phyloP scores from a whole-genome alignment of 1,284 basidiomycete genomes.

The Ceratobasidium sp. region DNA sequence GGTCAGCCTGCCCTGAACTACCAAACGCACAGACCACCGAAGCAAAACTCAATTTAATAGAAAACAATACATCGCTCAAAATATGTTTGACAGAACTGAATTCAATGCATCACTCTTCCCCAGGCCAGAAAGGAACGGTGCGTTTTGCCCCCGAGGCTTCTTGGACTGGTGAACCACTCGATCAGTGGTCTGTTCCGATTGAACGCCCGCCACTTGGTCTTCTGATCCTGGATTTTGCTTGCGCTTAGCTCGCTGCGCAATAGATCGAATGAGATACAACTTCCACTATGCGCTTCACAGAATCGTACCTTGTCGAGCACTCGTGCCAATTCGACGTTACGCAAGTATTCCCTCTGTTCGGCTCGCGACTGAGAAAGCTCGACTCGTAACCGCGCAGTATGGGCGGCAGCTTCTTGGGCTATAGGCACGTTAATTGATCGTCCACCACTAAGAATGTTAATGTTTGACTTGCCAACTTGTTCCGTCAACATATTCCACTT shows the following conservation, averaged over 20 bases:
- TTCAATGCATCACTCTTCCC: slow-evolving; percentile 57
- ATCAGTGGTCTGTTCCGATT: slow-evolving; percentile 51
- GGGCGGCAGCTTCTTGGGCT: slow-evolving; percentile 95
- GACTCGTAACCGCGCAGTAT: slow-evolving; percentile 86
- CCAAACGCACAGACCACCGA: slow-evolving; percentile 43
- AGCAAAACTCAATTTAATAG: not conserved
- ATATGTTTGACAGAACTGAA: slow-evolving; percentile 66
- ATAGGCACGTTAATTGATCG: slow-evolving; percentile 18
- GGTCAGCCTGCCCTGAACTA: slow-evolving; percentile 24
- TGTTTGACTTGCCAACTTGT: slow-evolving; percentile 86
- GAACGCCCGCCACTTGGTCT: slow-evolving; percentile 27
- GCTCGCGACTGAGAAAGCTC: slow-evolving; percentile 88
- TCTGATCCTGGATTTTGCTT: slow-evolving; percentile 53
- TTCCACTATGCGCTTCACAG: slow-evolving; percentile 40
- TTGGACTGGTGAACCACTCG: slow-evolving; percentile 52
- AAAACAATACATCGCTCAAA: slow-evolving; percentile 55
- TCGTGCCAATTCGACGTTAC: slow-evolving; percentile 94
- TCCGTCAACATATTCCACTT: slow-evolving; percentile 99
- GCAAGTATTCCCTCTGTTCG: slow-evolving; percentile 94
- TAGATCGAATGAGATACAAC: not conserved
- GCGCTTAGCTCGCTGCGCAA: slow-evolving; percentile 32
- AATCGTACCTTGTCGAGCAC: slow-evolving; percentile 73
- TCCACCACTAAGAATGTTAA: no score
- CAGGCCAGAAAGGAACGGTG: slow-evolving; percentile 32
- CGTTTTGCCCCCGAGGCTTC: slow-evolving; percentile 50